Conservation (phyloP, 2,329 filamentous ascomycete species). For the Lachnellula subtilissima region DNA sequence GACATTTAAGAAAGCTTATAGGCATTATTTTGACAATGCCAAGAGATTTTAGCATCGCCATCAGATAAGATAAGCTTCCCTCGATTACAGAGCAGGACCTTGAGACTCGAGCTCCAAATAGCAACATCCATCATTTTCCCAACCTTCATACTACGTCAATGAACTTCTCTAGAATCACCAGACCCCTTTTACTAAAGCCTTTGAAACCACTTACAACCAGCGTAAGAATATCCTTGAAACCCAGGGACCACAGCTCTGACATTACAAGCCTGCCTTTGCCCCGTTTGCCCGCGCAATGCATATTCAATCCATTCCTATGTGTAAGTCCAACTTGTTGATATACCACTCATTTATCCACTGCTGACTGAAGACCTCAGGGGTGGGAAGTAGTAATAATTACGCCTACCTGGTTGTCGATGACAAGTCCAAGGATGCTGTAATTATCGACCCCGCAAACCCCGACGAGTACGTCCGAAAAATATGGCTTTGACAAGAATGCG, state of each 20-base stretch:
- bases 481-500: not conserved
- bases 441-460: slow-evolving; percentile 77
- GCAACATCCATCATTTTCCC: not conserved
- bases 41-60: too few species aligned
- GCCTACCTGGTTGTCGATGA: slow-evolving; percentile 78
- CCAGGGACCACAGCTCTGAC: not conserved
- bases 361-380: slow-evolving; percentile 49
- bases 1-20: too few species aligned
- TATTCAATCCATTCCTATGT: slow-evolving; percentile 85
- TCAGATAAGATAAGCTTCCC: slow-evolving; percentile 9
- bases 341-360: not conserved
- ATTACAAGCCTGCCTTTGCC: slow-evolving; percentile 15
- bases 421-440: slow-evolving; percentile 69
- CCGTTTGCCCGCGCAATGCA: slow-evolving; percentile 55
- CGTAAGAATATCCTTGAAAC: slow-evolving; percentile 4
- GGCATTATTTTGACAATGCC: too few species aligned
- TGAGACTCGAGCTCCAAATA: not conserved
- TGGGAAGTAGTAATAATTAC: slow-evolving; percentile 75
- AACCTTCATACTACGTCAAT: slow-evolving; percentile 12
- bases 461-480: slow-evolving; percentile 54
- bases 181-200: slow-evolving; percentile 9
- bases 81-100: not conserved
- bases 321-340: slow-evolving; percentile 47
- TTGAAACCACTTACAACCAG: slow-evolving; percentile 13
- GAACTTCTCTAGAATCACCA: slow-evolving; percentile 18